Evolutionary conservation across 2,329 filamentous ascomycete genomes (phyloP).

Genomic region (Atkinsonella texensis): DNA sequence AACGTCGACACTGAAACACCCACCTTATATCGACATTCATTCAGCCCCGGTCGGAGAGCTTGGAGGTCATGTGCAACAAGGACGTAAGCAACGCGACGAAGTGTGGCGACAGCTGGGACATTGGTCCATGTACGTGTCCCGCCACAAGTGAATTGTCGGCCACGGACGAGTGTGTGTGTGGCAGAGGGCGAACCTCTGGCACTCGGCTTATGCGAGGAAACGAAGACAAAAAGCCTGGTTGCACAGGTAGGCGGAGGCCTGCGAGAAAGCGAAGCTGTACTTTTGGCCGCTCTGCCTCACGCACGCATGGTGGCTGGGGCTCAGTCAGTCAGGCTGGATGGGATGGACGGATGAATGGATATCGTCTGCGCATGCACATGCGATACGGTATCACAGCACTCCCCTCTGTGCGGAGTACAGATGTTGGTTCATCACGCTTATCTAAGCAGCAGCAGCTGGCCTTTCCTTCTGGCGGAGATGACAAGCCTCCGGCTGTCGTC

Average conservation of each 20-base stretch:
- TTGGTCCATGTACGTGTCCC: background rate
- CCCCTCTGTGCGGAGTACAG: no score
- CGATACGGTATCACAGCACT: no score
- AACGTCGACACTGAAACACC: background rate
- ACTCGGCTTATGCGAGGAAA: no score
- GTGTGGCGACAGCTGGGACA: background rate
- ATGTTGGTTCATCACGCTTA: no score
- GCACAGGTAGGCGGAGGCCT: background rate
- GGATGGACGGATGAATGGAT: no score
- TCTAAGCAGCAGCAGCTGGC: no score
- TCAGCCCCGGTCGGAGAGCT: background rate
- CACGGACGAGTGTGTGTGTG: background rate
- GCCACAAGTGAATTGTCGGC: constrained; percentile 1
- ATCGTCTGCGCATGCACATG: no score
- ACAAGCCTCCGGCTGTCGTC: background rate
- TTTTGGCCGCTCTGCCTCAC: background rate
- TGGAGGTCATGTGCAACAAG: background rate
- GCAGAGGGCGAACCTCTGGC: background rate
- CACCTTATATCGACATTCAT: background rate
- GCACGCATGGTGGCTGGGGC: background rate
- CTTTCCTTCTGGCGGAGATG: background rate
- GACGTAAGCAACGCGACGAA: background rate
- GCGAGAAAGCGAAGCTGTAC: background rate
- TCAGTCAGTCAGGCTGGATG: no score
- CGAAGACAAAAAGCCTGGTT: background rate